Conservation (phyloP, 176 grass and related monocot genomes). For the Saccharum spontaneum region DNA sequence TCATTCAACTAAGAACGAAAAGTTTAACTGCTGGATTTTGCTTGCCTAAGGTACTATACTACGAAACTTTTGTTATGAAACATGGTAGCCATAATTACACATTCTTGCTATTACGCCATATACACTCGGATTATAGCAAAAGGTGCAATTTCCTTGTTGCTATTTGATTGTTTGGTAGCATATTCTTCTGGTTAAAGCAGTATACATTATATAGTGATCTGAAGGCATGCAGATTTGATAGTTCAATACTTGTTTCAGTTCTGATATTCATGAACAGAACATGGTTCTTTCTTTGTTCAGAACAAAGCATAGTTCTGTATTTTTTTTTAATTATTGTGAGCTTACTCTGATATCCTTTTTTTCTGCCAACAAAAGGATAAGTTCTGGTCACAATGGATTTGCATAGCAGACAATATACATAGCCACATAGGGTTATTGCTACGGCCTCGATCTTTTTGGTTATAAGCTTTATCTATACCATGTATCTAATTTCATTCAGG, state of each 20-base stretch:
- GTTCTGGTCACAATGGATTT: neutral
- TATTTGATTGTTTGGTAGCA: constrained; percentile 11
- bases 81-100: neutral
- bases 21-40: constrained; percentile 57
- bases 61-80: constrained; percentile 25
- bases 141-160: constrained; percentile 12
- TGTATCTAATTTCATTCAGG: constrained; percentile 14
- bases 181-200: neutral
- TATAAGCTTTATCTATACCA: constrained; percentile 2
- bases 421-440: neutral
- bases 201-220: neutral
- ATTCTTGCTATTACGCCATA: constrained; percentile 8
- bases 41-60: constrained; percentile 62
- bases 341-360: neutral
- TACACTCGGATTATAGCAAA: constrained; percentile 6
- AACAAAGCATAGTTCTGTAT: neutral
- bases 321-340: neutral
- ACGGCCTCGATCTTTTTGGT: neutral
- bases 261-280: neutral
- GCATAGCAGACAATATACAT: neutral
- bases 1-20: constrained; percentile 77
- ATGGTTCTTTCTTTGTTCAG: neutral
- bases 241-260: constrained; percentile 12
- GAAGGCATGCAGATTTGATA: constrained; percentile 5
- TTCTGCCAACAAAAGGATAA: neutral